phyloP scores from a whole-genome alignment of 2,329 filamentous ascomycete species.

The Chalaropsis ovoidea region DNA sequence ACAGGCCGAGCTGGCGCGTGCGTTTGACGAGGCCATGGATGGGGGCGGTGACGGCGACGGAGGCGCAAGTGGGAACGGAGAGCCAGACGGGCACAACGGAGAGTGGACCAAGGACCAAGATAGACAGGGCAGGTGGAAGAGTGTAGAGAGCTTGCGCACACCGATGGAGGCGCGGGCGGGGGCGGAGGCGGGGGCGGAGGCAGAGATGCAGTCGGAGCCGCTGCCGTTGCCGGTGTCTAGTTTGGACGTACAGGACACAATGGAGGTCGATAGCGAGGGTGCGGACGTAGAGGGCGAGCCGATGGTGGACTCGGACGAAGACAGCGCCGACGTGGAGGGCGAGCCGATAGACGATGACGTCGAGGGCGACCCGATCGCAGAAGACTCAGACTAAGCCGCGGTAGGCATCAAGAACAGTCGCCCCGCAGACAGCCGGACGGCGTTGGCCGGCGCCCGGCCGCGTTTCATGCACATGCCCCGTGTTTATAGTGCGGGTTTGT shows the following conservation, averaged over 20 bases:
- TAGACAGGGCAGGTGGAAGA: constrained; percentile 42
- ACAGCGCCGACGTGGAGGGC: constrained; percentile 42
- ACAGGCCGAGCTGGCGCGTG: constrained; percentile 58
- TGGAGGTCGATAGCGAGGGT: constrained; percentile 36
- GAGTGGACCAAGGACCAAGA: constrained; percentile 27
- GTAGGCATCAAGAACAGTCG: neutral
- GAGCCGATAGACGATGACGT: constrained; percentile 37
- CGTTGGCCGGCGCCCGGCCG: neutral
- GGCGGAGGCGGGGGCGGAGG: neutral
- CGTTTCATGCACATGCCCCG: neutral
- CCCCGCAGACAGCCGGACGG: neutral
- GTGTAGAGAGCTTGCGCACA: constrained; percentile 36
- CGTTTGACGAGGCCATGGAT: constrained; percentile 63
- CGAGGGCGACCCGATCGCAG: constrained; percentile 35
- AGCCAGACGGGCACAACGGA: too few relatives aligned
- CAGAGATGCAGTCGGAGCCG: neutral
- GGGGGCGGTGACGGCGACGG: constrained; percentile 33
- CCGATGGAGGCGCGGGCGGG: neutral
- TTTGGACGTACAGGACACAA: constrained; percentile 37
- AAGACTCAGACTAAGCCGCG: constrained; percentile 15
- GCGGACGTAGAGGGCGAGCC: constrained; percentile 43
- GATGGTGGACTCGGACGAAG: constrained; percentile 40
- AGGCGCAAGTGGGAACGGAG: constrained; percentile 26
- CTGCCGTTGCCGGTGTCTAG: constrained; percentile 24
- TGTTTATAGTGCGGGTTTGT: too few relatives aligned